Evolutionary conservation across 1,284 basidiomycete genomes (phyloP).

Genomic region (Fomitopsis palustris): DNA sequence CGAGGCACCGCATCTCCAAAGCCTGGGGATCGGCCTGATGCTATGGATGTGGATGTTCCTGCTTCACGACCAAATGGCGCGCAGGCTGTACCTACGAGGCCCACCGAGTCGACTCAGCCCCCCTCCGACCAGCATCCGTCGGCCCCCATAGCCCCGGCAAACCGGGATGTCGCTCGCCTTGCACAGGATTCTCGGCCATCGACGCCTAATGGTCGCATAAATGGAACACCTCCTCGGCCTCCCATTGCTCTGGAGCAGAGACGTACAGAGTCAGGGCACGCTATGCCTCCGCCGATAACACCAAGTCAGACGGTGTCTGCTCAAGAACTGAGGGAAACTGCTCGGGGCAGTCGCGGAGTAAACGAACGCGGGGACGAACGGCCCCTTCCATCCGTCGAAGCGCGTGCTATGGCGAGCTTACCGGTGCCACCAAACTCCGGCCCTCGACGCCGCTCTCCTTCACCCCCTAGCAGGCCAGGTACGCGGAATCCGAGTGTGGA

Average conservation of each 20-base stretch:
- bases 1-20: slow-evolving; percentile 9
- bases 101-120: neutral
- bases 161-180: slow-evolving; percentile 15
- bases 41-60: slow-evolving; percentile 39
- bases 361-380: slow-evolving; percentile 28
- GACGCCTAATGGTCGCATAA: slow-evolving; percentile 19
- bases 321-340: slow-evolving; percentile 75
- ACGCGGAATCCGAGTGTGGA: slow-evolving; percentile 70
- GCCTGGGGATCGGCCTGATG: slow-evolving; percentile 21
- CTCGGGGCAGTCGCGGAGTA: slow-evolving; percentile 49
- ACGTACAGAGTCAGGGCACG: slow-evolving; percentile 34
- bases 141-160: slow-evolving; percentile 4
- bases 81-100: neutral
- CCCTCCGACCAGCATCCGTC: neutral
- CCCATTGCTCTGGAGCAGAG: slow-evolving; percentile 30
- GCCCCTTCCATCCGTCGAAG: slow-evolving; percentile 22
- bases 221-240: slow-evolving; percentile 35
- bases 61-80: neutral
- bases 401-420: slow-evolving; percentile 44
- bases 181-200: slow-evolving; percentile 23
- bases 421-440: slow-evolving; percentile 50
- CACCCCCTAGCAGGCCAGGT: slow-evolving; percentile 62
- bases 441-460: slow-evolving; percentile 54
- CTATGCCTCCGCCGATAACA: slow-evolving; percentile 74
- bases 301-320: slow-evolving; percentile 80